A percentile compares a stretch with the other conserved stretches of the same genome.
phyloP scores from a whole-genome alignment of 495 filamentous ascomycete genomes.

The Bathelium albidoporum region DNA sequence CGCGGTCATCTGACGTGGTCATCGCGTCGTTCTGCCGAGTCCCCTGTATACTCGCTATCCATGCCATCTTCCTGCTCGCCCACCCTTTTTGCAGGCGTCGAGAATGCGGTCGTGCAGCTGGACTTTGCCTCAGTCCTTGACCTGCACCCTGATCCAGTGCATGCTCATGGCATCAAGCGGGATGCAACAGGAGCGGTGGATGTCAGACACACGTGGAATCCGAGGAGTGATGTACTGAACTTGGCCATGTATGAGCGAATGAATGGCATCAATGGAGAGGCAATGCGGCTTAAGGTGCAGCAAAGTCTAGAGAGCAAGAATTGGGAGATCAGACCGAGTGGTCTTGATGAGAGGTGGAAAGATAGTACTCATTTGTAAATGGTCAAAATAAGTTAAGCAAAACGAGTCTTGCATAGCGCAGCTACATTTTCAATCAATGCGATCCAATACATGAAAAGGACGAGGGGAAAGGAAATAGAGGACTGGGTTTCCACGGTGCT shows the following conservation, averaged over 20 bases:
- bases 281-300: background rate
- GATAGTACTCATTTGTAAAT: background rate
- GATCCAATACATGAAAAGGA: no score
- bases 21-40: conserved; percentile 25
- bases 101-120: conserved; percentile 41
- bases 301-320: background rate
- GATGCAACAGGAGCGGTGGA: background rate
- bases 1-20: conserved; percentile 2
- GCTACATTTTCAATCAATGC: no score
- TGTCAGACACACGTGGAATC: background rate
- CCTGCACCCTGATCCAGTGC: conserved; percentile 23
- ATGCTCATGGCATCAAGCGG: background rate
- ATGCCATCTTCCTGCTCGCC: conserved; percentile 45
- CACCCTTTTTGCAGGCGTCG: conserved; percentile 48
- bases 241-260: conserved; percentile 1
- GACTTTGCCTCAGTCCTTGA: conserved; percentile 42
- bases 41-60: conserved; percentile 50
- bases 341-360: background rate
- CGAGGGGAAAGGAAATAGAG: no score
- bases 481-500: no score
- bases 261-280: background rate
- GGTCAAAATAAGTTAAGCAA: no score
- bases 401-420: no score
- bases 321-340: background rate
- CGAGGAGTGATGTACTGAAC: background rate